These are phyloP conservation scores for Solanum gracilifrons DNA, from an alignment of 257 asterid species.

Conservation along the genomic window DNA sequence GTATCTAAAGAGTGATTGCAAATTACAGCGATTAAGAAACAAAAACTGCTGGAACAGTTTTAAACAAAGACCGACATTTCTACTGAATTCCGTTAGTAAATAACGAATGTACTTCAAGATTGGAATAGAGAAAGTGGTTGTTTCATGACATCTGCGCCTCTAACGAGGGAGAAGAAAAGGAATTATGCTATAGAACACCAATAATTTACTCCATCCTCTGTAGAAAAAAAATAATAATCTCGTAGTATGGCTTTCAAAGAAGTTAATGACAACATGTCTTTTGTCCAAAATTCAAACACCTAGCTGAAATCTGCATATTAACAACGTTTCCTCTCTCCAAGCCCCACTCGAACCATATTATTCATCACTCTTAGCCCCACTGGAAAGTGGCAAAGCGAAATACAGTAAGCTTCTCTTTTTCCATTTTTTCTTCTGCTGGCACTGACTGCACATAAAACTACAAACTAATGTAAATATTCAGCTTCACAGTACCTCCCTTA, in stretches of 20 bases:
- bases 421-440: neutral
- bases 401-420: neutral
- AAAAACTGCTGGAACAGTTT: neutral
- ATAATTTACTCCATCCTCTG: neutral
- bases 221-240: neutral
- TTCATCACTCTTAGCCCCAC: neutral
- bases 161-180: neutral
- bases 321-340: neutral
- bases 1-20: neutral
- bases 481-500: neutral
- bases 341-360: neutral
- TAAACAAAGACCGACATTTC: neutral
- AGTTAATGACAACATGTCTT: neutral
- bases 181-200: neutral
- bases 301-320: neutral
- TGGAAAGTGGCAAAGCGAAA: neutral
- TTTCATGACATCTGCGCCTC: neutral
- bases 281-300: neutral
- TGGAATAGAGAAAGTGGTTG: neutral
- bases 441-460: neutral
- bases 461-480: neutral
- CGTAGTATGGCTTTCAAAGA: neutral
- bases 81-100: neutral
- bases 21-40: neutral
- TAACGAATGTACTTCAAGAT: neutral